Conservation (phyloP, 1,284 basidiomycete species). For the Pseudozyma hubeiensis region DNA sequence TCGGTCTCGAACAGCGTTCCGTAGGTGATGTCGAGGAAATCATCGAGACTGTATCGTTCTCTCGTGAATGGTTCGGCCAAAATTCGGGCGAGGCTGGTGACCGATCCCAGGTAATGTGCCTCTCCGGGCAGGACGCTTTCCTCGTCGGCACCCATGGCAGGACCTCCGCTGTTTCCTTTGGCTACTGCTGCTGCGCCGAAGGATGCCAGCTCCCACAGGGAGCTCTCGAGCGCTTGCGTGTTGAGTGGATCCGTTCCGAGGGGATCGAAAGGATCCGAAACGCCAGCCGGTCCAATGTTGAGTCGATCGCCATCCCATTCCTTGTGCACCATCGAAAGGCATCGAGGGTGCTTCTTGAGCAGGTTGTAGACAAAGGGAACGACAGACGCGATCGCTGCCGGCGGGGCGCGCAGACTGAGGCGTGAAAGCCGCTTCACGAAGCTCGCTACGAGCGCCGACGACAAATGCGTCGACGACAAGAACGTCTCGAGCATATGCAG, state of each 20-base stretch:
- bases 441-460: slow-evolving; percentile 87
- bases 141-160: slow-evolving; percentile 20
- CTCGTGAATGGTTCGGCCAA: slow-evolving; percentile 94
- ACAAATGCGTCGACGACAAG: slow-evolving; percentile 89
- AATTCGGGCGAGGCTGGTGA: slow-evolving; percentile 85
- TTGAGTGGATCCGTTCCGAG: slow-evolving; percentile 79
- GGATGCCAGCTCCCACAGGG: slow-evolving; percentile 89
- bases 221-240: slow-evolving; percentile 84
- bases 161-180: slow-evolving; percentile 22
- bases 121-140: slow-evolving; percentile 61
- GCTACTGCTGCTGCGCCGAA: slow-evolving; percentile 71
- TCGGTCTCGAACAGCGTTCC: slow-evolving; percentile 92
- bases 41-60: slow-evolving; percentile 88
- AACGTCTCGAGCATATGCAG: slow-evolving; percentile 92
- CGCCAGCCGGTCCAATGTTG: slow-evolving; percentile 54
- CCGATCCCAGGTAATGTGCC: slow-evolving; percentile 84
- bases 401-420: slow-evolving; percentile 84
- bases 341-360: slow-evolving; percentile 87
- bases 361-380: slow-evolving; percentile 96
- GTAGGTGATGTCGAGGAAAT: slow-evolving; percentile 97
- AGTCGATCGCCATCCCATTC: slow-evolving; percentile 61
- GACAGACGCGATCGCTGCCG: slow-evolving; percentile 87
- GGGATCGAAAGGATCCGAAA: slow-evolving; percentile 74
- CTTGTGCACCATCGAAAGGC: slow-evolving; percentile 91
- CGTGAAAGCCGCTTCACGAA: slow-evolving; percentile 92